These are phyloP conservation scores for Tirmania nivea DNA, from an alignment of 495 filamentous ascomycete genomes.

Conservation along the genomic window DNA sequence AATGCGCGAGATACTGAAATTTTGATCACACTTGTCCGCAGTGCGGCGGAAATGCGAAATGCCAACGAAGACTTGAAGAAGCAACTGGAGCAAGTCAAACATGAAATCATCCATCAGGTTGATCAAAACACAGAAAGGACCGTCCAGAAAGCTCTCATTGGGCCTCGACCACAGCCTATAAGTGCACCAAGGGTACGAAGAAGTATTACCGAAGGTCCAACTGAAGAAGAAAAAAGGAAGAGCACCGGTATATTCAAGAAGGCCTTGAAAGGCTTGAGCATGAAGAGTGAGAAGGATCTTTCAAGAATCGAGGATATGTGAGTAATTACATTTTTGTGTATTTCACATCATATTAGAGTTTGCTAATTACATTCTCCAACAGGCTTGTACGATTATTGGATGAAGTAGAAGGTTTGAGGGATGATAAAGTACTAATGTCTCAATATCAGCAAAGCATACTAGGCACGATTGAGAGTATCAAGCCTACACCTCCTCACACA, in stretches of 20 bases:
- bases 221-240: conserved; percentile 45
- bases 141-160: conserved; percentile 57
- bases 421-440: conserved; percentile 33
- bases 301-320: conserved; percentile 80
- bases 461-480: conserved; percentile 16
- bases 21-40: conserved; percentile 75
- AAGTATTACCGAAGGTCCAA: conserved; percentile 37
- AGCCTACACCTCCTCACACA: conserved; percentile 5
- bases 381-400: conserved; percentile 61
- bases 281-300: conserved; percentile 71
- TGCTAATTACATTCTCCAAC: conserved; percentile 4
- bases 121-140: conserved; percentile 72
- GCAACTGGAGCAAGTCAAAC: conserved; percentile 69
- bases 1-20: conserved; percentile 96
- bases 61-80: conserved; percentile 94
- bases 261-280: conserved; percentile 68
- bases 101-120: conserved; percentile 56
- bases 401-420: conserved; percentile 58
- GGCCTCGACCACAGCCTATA: conserved; percentile 66
- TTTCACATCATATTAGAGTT: conserved; percentile 1
- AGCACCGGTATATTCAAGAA: conserved; percentile 76
- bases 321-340: not conserved
- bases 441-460: conserved; percentile 20
- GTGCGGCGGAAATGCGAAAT: conserved; percentile 91
- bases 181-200: conserved; percentile 34